Conservation (phyloP, 495 filamentous ascomycete species). For the Staphylotrichum longicolle region DNA sequence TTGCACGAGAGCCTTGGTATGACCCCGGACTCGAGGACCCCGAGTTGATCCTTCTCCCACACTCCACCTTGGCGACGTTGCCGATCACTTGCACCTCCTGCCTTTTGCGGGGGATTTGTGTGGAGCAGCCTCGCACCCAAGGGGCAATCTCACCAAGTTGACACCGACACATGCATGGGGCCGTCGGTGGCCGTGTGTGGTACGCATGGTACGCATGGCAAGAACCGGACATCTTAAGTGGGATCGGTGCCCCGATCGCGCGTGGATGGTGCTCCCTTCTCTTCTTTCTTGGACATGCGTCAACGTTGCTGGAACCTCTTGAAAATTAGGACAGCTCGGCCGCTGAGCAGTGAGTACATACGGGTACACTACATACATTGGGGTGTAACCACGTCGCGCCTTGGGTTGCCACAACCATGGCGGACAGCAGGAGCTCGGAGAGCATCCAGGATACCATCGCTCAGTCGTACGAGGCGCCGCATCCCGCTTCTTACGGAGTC, state of each 20-base stretch:
- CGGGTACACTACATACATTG: too few relatives aligned
- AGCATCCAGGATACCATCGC: neutral
- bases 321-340: too few relatives aligned
- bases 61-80: conserved; percentile 8
- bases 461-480: conserved; percentile 6
- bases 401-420: conserved; percentile 12
- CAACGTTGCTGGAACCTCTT: neutral
- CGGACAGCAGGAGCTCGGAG: conserved; percentile 21
- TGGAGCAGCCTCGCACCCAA: neutral
- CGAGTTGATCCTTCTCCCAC: neutral
- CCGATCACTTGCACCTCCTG: conserved; percentile 15
- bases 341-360: too few relatives aligned
- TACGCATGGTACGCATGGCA: neutral
- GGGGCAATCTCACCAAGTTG: neutral
- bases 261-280: neutral
- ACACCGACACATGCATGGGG: neutral
- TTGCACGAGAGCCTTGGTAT: neutral
- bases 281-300: neutral
- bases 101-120: conserved; percentile 9
- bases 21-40: conserved; percentile 10
- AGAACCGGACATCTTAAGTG: neutral
- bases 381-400: too few relatives aligned
- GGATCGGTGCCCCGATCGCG: neutral
- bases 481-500: neutral
- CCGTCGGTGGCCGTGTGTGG: too few relatives aligned